These are phyloP conservation scores for Purshia tridentata DNA, from an alignment of 306 rosid species.

Conservation along the genomic window DNA sequence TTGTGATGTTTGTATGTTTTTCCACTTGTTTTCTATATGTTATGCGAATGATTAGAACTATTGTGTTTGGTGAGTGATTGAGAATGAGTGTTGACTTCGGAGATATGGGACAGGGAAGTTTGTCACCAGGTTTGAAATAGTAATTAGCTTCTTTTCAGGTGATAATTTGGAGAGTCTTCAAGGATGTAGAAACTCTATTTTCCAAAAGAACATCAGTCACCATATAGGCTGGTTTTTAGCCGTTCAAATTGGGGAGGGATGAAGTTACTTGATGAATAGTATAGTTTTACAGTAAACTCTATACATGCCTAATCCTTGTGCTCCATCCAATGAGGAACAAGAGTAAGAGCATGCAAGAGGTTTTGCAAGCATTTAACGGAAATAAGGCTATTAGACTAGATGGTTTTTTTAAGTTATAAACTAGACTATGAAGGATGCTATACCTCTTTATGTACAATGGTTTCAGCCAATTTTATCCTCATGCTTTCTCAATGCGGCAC, in stretches of 20 bases:
- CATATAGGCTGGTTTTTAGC: background rate
- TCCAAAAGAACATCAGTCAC: background rate
- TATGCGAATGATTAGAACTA: conserved; percentile 2
- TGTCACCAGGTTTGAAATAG: background rate
- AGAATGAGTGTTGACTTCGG: background rate
- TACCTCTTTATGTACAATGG: background rate
- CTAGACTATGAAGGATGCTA: background rate
- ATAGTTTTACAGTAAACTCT: background rate
- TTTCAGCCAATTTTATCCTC: background rate
- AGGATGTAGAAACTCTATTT: background rate
- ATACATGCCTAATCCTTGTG: background rate
- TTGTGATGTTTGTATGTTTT: background rate
- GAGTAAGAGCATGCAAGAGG: background rate
- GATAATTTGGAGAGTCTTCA: background rate
- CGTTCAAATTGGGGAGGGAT: background rate
- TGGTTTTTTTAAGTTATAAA: background rate
- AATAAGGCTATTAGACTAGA: background rate
- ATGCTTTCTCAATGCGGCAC: background rate
- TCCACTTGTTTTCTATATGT: background rate
- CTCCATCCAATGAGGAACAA: background rate
- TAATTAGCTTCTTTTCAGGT: background rate
- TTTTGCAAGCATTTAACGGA: background rate
- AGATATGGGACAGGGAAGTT: background rate
- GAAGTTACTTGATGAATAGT: background rate
- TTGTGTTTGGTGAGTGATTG: background rate